phyloP scores from a whole-genome alignment of 179 eudicot species.

The Amaranthus tricolor region DNA sequence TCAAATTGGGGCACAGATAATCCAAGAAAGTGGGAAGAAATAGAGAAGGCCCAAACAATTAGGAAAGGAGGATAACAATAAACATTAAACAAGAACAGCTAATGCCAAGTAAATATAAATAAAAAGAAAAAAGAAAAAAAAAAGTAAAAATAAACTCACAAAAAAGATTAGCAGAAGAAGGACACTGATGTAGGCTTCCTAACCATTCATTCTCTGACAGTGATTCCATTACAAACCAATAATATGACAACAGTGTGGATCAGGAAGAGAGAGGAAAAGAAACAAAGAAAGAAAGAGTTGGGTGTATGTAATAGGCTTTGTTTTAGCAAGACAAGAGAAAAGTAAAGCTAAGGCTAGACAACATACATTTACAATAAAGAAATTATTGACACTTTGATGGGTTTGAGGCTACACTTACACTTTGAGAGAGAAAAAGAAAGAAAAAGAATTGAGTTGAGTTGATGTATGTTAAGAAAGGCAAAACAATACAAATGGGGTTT shows the following conservation, averaged over 20 bases:
- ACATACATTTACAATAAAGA: constrained; percentile 6
- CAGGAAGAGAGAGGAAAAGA: constrained; percentile 14
- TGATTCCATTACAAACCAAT: constrained; percentile 43
- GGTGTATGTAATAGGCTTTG: constrained; percentile 18
- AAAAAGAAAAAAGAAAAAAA: constrained; percentile 4
- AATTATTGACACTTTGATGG: constrained; percentile 17
- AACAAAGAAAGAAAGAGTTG: constrained; percentile 9
- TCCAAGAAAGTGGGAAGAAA: constrained; percentile 25
- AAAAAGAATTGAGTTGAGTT: neutral
- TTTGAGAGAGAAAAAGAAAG: constrained; percentile 4
- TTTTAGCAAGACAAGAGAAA: constrained; percentile 24
- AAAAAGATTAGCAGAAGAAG: constrained; percentile 40
- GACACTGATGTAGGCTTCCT: constrained; percentile 53
- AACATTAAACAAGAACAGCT: neutral
- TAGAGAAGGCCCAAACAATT: constrained; percentile 23
- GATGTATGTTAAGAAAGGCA: neutral
- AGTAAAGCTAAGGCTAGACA: constrained; percentile 17
- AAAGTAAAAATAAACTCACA: constrained; percentile 26
- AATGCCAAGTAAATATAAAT: constrained; percentile 15
- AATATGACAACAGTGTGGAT: constrained; percentile 31
- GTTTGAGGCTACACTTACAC: neutral
- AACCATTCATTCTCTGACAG: constrained; percentile 81
- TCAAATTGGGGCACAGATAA: constrained; percentile 23
- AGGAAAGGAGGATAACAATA: constrained; percentile 22
- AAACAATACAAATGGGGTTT: constrained; percentile 7